Evolutionary conservation across 192 early-diverging fungal genomes (phyloP).

Genomic region (Backusella mclennaniae): DNA sequence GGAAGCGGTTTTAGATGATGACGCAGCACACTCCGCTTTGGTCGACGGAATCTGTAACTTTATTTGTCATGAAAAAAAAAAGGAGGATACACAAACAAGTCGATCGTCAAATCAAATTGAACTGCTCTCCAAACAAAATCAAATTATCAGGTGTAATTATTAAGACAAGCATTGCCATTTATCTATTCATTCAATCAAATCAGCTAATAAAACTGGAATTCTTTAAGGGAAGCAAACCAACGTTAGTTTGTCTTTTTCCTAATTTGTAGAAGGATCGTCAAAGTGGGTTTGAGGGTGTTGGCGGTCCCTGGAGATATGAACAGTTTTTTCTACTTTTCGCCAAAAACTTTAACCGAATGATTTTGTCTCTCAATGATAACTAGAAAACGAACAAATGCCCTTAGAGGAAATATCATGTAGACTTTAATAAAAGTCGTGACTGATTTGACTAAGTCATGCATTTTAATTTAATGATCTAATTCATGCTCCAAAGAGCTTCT

Average conservation of each 20-base stretch:
- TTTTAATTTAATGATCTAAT: no score
- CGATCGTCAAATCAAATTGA: neutral
- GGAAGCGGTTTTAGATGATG: neutral
- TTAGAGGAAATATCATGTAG: no score
- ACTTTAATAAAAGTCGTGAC: no score
- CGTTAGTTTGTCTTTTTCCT: neutral
- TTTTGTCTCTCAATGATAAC: no score
- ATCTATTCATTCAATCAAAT: neutral
- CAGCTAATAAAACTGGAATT: neutral
- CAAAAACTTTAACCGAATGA: neutral
- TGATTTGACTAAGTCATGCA: no score
- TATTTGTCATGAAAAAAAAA: neutral
- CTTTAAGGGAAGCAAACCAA: neutral
- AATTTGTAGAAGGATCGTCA: neutral
- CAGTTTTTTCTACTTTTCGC: neutral
- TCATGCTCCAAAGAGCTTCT: no score
- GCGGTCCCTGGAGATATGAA: neutral
- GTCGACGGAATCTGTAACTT: neutral
- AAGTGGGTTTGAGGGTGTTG: neutral
- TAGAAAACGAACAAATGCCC: no score
- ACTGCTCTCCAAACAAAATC: neutral
- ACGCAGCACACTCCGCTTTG: constrained; percentile 2
- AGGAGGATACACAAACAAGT: neutral
- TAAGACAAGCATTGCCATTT: neutral
- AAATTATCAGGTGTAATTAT: neutral